phyloP scores from a whole-genome alignment of 2,329 filamentous ascomycete species.

The Ophiocordyceps camponoti-floridani region DNA sequence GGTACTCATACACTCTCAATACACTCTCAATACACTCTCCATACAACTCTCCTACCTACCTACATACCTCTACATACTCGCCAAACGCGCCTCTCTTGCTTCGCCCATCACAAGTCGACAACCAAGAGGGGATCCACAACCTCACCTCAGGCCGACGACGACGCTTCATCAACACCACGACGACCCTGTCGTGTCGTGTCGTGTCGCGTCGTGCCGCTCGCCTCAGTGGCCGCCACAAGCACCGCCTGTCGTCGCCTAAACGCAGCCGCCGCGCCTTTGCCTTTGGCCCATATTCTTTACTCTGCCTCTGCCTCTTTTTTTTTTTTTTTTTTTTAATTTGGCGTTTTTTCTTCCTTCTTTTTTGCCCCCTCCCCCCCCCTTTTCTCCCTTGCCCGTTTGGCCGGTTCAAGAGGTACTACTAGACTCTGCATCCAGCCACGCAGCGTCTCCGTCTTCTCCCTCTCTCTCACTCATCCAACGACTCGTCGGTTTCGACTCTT shows the following conservation, averaged over 20 bases:
- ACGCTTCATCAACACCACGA: conserved; percentile 2
- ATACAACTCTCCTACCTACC: no score
- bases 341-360: neutral
- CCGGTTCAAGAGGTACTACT: neutral
- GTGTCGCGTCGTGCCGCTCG: conserved; percentile 1
- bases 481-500: neutral
- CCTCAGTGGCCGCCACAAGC: conserved; percentile 1
- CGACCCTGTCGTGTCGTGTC: conserved; percentile 2
- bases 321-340: neutral
- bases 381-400: neutral
- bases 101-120: no score
- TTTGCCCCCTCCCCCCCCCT: neutral
- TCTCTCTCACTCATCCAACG: neutral
- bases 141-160: conserved; percentile 1
- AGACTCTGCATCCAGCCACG: neutral
- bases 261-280: neutral
- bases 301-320: neutral
- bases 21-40: no score
- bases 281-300: no score
- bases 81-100: conserved; percentile 9
- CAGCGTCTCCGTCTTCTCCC: neutral
- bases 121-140: conserved; percentile 4
- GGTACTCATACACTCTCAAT: conserved; percentile 18
- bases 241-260: neutral
- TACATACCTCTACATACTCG: neutral